Percentiles rank a stretch among this genome's conserved stretches.
Conservation (phyloP, 2,329 filamentous ascomycete genomes). For the Phoma herbarum region DNA sequence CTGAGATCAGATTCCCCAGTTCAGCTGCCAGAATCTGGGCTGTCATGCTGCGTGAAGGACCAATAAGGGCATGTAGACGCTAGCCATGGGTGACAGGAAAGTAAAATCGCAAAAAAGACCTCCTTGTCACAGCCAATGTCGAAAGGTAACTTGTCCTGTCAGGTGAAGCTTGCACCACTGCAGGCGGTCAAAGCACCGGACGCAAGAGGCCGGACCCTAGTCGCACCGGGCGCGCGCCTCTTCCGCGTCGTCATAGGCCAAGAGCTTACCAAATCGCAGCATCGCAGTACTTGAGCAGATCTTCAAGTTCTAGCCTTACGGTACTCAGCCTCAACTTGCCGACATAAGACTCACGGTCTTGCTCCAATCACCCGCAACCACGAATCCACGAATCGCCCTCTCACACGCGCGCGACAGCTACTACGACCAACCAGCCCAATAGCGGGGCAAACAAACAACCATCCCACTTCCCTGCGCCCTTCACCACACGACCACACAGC, state of each 20-base stretch:
- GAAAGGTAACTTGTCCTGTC: constrained; percentile 32
- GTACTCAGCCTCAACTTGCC: constrained; percentile 16
- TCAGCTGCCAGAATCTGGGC: constrained; percentile 88
- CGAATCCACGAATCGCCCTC: constrained; percentile 9
- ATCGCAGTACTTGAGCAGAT: constrained; percentile 3
- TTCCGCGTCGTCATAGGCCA: constrained; percentile 23
- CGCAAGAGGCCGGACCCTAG: constrained; percentile 12
- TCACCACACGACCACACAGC: constrained; percentile 18
- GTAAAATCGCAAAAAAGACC: constrained; percentile 3
- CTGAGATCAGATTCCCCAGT: constrained; percentile 88
- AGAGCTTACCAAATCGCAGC: constrained; percentile 22
- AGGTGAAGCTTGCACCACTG: constrained; percentile 24
- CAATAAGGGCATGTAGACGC: constrained; percentile 35
- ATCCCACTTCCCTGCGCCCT: constrained; percentile 38
- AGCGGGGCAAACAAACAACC: constrained; percentile 42
- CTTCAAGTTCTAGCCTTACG: constrained; percentile 8
- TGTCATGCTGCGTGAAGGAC: constrained; percentile 71
- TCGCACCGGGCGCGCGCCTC: constrained; percentile 11
- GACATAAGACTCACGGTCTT: background rate
- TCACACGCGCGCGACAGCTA: constrained; percentile 16
- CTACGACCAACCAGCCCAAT: constrained; percentile 24
- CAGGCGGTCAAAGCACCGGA: constrained; percentile 29
- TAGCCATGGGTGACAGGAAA: constrained; percentile 23
- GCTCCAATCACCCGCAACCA: constrained; percentile 6
- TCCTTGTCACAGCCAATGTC: constrained; percentile 15